A percentile compares a stretch with the other conserved stretches of the same genome.
Conservation (phyloP, 139 green algal species). For the Tetraselmis striata region DNA sequence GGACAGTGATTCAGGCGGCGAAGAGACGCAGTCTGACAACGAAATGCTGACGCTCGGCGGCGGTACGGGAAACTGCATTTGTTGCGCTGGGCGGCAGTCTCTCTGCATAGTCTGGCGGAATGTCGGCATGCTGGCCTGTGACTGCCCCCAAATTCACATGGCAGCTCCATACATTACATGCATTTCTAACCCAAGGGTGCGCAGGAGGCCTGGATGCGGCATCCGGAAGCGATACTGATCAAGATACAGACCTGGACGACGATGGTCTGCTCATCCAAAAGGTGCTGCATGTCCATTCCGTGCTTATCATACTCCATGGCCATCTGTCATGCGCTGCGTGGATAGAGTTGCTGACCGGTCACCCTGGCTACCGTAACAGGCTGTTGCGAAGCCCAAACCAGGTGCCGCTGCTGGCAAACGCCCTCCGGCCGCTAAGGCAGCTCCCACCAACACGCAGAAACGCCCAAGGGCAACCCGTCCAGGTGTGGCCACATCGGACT, state of each 20-base stretch:
- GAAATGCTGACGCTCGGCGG: too few relatives aligned
- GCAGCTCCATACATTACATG: neutral
- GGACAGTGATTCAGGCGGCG: neutral
- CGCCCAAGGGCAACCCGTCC: neutral
- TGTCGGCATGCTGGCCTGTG: neutral
- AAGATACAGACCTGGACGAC: neutral
- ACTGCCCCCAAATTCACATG: neutral
- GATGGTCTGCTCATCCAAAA: neutral
- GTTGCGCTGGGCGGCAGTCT: neutral
- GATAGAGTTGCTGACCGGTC: too few relatives aligned
- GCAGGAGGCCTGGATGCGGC: too few relatives aligned
- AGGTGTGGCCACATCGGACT: too few relatives aligned
- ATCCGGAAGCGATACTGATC: neutral
- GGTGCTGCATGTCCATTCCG: neutral
- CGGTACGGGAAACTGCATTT: too few relatives aligned
- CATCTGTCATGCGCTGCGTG: too few relatives aligned
- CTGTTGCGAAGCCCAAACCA: too few relatives aligned
- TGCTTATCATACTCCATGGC: too few relatives aligned
- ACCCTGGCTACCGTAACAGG: too few relatives aligned
- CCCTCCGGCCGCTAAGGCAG: too few relatives aligned
- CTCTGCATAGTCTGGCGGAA: neutral
- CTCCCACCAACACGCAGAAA: neutral
- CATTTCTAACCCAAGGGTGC: too few relatives aligned
- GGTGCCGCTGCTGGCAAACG: too few relatives aligned
- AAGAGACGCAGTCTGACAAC: neutral